These are phyloP conservation scores for Fusarium aywerte DNA, from an alignment of 2,329 filamentous ascomycete genomes.

Conservation along the genomic window DNA sequence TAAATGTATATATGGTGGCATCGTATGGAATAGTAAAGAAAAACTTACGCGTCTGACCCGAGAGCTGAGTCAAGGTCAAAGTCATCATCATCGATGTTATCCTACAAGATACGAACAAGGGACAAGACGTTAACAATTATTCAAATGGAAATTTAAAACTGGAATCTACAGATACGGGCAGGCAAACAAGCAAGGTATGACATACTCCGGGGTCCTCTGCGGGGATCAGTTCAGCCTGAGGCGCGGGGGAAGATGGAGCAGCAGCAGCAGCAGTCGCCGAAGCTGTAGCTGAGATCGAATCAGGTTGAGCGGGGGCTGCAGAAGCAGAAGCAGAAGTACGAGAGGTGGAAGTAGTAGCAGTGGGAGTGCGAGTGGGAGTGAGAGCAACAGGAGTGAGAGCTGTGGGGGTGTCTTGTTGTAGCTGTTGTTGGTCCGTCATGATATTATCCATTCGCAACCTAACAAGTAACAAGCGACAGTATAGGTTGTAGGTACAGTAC, in stretches of 20 bases:
- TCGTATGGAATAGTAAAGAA: not conserved
- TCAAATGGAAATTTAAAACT: not conserved
- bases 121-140: constrained; percentile 11
- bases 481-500: not conserved
- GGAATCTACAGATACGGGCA: not conserved
- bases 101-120: constrained; percentile 12
- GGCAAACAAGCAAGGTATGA: constrained; percentile 1
- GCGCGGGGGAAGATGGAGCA: constrained; percentile 19
- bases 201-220: constrained; percentile 37
- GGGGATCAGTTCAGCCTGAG: constrained; percentile 37
- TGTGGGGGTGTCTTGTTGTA: constrained; percentile 20
- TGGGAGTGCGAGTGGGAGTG: constrained; percentile 6
- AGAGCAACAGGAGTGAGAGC: not conserved
- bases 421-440: constrained; percentile 25
- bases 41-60: constrained; percentile 41
- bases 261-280: not conserved
- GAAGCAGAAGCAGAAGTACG: not conserved
- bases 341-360: constrained; percentile 7
- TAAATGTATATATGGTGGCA: not conserved
- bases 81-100: constrained; percentile 20
- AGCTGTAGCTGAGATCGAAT: constrained; percentile 4
- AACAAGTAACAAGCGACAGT: not conserved
- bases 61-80: constrained; percentile 40
- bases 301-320: constrained; percentile 21
- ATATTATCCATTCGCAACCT: constrained; percentile 9